phyloP scores from a whole-genome alignment of 1,284 basidiomycete genomes.

The Naganishia cerealis region DNA sequence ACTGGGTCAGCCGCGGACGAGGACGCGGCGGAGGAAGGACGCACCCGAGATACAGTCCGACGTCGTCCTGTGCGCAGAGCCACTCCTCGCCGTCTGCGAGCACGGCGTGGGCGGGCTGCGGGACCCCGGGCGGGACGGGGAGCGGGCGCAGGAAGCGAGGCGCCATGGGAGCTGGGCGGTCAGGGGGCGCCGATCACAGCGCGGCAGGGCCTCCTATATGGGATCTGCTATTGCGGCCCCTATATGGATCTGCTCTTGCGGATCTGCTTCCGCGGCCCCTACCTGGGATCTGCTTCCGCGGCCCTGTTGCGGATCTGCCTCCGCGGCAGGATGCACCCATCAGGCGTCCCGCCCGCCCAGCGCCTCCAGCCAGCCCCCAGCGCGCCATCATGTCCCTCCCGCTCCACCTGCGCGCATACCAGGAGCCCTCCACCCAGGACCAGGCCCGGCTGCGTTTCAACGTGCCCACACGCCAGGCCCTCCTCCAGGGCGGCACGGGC shows the following conservation, averaged over 20 bases:
- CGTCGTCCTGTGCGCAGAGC: conserved; percentile 68
- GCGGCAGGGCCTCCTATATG: too few species aligned
- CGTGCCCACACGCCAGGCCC: conserved; percentile 58
- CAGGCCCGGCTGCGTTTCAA: conserved; percentile 79
- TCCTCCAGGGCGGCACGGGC: conserved; percentile 32
- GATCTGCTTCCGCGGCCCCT: too few species aligned
- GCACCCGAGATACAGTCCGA: conserved; percentile 88
- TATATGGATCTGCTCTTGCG: too few species aligned
- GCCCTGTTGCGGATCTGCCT: too few species aligned
- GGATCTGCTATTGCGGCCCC: too few species aligned
- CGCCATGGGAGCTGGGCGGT: not conserved
- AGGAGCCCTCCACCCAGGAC: conserved; percentile 84
- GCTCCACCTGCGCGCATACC: conserved; percentile 76
- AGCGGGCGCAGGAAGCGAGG: conserved; percentile 15
- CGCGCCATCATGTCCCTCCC: conserved; percentile 60
- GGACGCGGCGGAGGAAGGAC: conserved; percentile 42
- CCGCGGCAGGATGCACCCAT: too few species aligned
- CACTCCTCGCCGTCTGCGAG: conserved; percentile 70
- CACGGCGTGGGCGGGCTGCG: conserved; percentile 18
- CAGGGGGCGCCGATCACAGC: too few species aligned
- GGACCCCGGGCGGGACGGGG: not conserved
- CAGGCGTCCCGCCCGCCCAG: not conserved
- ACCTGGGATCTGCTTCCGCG: not conserved
- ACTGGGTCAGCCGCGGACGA: conserved; percentile 1
- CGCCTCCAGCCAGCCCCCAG: too few species aligned